These are phyloP conservation scores for Diaporthe sp. DNA, from an alignment of 2,329 filamentous ascomycete genomes.

Conservation along the genomic window DNA sequence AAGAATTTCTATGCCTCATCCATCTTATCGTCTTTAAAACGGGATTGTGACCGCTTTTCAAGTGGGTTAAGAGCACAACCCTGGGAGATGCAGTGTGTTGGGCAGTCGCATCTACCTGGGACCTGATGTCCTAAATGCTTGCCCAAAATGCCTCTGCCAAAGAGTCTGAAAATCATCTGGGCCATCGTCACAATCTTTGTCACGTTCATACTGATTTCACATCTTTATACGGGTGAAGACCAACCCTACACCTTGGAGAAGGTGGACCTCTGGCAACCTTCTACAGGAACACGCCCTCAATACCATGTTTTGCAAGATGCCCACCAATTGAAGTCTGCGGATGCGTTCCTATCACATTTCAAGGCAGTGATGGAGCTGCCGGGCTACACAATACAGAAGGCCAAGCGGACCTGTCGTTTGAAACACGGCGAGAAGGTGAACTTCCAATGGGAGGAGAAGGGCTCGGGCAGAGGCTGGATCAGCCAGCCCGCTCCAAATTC, in stretches of 20 bases:
- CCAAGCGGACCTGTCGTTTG: slow-evolving; percentile 2
- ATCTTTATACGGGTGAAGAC: neutral
- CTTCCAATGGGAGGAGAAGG: neutral
- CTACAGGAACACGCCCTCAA: neutral
- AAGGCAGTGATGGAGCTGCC: slow-evolving; percentile 6
- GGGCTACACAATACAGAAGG: neutral
- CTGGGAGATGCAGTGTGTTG: neutral
- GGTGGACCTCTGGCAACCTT: neutral
- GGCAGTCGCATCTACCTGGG: neutral
- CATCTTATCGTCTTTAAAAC: neutral
- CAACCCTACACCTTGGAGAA: neutral
- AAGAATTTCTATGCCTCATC: neutral
- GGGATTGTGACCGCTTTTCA: neutral
- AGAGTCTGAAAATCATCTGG: neutral
- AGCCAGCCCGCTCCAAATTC: neutral
- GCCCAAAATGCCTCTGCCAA: slow-evolving; percentile 1
- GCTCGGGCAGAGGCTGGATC: neutral
- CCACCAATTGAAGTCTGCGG: neutral
- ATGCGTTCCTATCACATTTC: slow-evolving; percentile 15
- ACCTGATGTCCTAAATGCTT: neutral
- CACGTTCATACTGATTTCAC: neutral
- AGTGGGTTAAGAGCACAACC: neutral
- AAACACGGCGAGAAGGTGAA: slow-evolving; percentile 20
- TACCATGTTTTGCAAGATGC: neutral
- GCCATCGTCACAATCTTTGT: neutral